Conservation (phyloP, 192 early-diverging fungal genomes). For the Mortierella antarctica region DNA sequence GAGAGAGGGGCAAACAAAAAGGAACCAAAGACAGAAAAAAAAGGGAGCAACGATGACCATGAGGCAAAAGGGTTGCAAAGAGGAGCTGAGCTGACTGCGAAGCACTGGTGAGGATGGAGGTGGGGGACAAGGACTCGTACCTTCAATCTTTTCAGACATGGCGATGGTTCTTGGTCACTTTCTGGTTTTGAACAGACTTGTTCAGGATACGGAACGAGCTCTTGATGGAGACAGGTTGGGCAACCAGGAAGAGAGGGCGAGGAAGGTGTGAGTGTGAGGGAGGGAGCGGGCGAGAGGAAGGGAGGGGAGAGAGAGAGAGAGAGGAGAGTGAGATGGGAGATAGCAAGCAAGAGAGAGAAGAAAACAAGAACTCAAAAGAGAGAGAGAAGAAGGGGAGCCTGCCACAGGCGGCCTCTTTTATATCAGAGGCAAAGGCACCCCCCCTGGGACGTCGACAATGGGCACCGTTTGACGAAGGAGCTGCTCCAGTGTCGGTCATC, state of each 20-base stretch:
- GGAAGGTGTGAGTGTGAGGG: not conserved
- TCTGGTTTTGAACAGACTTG: slow-evolving; percentile 30
- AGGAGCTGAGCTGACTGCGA: too few species aligned
- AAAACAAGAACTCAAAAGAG: not conserved
- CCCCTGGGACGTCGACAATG: too few species aligned
- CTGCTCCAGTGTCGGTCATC: too few species aligned
- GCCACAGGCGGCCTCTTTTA: too few species aligned
- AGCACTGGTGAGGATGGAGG: too few species aligned
- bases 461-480: too few species aligned
- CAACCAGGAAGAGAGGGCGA: slow-evolving; percentile 1
- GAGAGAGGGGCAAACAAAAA: not conserved
- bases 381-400: too few species aligned
- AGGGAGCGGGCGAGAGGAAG: slow-evolving; percentile 5
- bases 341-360: not conserved
- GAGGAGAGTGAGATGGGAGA: not conserved
- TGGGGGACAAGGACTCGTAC: slow-evolving; percentile 7
- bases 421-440: too few species aligned
- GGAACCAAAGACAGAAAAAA: not conserved
- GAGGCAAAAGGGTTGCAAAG: not conserved
- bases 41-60: not conserved
- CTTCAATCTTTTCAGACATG: slow-evolving; percentile 46
- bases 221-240: slow-evolving; percentile 37
- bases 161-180: not conserved
- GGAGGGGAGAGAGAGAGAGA: not conserved
- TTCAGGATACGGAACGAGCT: slow-evolving; percentile 20